Percentiles rank a stretch among this genome's conserved stretches.
These are phyloP conservation scores for Scutellaria galericulata DNA, from an alignment of 257 asterid genomes.

Conservation along the genomic window DNA sequence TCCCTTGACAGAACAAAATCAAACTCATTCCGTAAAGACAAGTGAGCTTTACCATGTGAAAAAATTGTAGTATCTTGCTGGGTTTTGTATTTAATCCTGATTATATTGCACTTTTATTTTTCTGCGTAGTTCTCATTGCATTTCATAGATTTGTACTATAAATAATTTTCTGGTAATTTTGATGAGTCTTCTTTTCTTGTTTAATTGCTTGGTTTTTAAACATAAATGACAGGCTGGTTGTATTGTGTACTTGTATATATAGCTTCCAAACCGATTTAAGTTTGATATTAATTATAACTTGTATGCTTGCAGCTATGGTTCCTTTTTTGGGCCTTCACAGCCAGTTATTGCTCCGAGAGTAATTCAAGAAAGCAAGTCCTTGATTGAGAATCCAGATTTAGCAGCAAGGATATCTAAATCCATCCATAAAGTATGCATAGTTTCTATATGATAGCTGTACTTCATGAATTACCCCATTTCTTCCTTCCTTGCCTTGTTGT, in stretches of 20 bases:
- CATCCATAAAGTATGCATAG: slow-evolving; percentile 50
- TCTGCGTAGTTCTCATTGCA: not conserved
- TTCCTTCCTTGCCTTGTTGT: slow-evolving; percentile 2
- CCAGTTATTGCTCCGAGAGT: slow-evolving; percentile 95
- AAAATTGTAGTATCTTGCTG: not conserved
- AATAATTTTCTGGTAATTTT: not conserved
- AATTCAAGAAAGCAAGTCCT: slow-evolving; percentile 92
- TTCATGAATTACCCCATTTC: slow-evolving; percentile 12
- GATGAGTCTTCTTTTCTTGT: not conserved
- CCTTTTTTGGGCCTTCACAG: slow-evolving; percentile 96
- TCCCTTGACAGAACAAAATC: slow-evolving; percentile 50
- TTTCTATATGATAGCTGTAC: slow-evolving; percentile 7
- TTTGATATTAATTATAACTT: slow-evolving; percentile 17
- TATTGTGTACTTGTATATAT: not conserved
- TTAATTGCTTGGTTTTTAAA: not conserved
- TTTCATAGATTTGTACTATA: not conserved
- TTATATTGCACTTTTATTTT: not conserved
- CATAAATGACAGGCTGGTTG: not conserved
- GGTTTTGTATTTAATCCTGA: not conserved
- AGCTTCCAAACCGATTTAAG: not conserved
- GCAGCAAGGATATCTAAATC: slow-evolving; percentile 61
- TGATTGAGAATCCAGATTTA: slow-evolving; percentile 81
- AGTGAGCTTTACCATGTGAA: slow-evolving; percentile 51
- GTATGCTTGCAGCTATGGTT: slow-evolving; percentile 72
- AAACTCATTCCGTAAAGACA: slow-evolving; percentile 52